phyloP scores from a whole-genome alignment of 164 flowering plant species.

The Sedum album region DNA sequence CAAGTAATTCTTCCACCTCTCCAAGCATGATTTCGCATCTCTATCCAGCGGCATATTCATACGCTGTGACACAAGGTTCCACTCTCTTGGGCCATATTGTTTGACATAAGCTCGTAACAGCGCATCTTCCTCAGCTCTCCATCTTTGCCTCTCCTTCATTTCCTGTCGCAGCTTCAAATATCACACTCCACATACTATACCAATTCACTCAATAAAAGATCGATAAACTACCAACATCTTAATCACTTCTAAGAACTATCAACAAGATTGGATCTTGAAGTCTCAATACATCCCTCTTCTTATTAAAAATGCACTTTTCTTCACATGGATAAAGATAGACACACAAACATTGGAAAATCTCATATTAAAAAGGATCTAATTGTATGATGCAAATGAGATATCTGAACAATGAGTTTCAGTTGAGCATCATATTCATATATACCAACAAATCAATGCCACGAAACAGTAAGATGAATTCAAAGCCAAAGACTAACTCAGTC shows the following conservation, averaged over 20 bases:
- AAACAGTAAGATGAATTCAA: background rate
- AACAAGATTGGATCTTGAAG: no score
- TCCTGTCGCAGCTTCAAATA: constrained; percentile 23
- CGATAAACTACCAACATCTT: background rate
- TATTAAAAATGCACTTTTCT: no score
- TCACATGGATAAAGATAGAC: no score
- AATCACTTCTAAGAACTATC: background rate
- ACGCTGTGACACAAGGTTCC: constrained; percentile 83
- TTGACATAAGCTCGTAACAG: constrained; percentile 69
- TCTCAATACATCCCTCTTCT: no score
- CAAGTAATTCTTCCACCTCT: constrained; percentile 92
- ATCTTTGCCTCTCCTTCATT: constrained; percentile 91
- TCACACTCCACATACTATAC: background rate
- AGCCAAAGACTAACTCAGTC: background rate
- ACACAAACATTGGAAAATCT: no score
- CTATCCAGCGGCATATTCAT: constrained; percentile 67
- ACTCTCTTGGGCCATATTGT: constrained; percentile 80
- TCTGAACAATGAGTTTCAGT: background rate
- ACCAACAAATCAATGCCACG: background rate
- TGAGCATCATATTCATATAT: background rate
- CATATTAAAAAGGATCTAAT: no score
- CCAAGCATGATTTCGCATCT: constrained; percentile 81
- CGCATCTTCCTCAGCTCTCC: constrained; percentile 84
- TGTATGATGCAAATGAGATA: background rate
- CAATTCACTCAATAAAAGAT: background rate